These are phyloP conservation scores for Podospora bellae-mahoneyi DNA, from an alignment of 495 filamentous ascomycete species.

Conservation along the genomic window DNA sequence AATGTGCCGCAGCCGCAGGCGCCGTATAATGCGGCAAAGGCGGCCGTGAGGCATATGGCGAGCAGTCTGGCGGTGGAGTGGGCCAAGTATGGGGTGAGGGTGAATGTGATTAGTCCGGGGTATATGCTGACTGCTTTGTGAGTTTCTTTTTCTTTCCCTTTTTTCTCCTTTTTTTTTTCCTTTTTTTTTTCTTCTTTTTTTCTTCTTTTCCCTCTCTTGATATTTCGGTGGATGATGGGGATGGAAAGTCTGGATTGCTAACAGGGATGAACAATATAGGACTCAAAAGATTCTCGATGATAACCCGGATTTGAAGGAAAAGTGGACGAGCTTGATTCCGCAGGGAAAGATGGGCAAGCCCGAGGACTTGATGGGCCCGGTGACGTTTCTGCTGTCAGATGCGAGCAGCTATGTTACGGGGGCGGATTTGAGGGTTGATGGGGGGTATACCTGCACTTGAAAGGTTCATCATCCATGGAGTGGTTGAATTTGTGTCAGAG, in stretches of 20 bases:
- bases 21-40: slow-evolving; percentile 88
- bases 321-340: slow-evolving; percentile 90
- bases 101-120: slow-evolving; percentile 87
- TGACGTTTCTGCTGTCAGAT: slow-evolving; percentile 85
- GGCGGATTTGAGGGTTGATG: slow-evolving; percentile 84
- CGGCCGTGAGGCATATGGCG: slow-evolving; percentile 79
- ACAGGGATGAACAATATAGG: slow-evolving; percentile 38
- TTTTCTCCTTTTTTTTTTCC: too few relatives aligned
- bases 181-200: too few relatives aligned
- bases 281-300: slow-evolving; percentile 93
- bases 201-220: too few relatives aligned
- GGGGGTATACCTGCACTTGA: slow-evolving; percentile 77
- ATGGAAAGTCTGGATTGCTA: neutral
- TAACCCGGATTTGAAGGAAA: slow-evolving; percentile 77
- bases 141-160: slow-evolving; percentile 22
- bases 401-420: slow-evolving; percentile 85
- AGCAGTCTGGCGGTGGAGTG: slow-evolving; percentile 83
- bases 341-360: slow-evolving; percentile 89
- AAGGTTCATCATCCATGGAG: too few relatives aligned
- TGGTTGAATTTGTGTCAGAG: neutral
- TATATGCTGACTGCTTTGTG: slow-evolving; percentile 94
- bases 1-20: slow-evolving; percentile 93
- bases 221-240: neutral
- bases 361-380: slow-evolving; percentile 88
- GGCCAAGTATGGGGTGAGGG: slow-evolving; percentile 77